Percentiles rank a stretch among this genome's conserved stretches.
These are phyloP conservation scores for Lodderomyces elongisporus DNA, from an alignment of 1,139 yeast species.

Conservation along the genomic window DNA sequence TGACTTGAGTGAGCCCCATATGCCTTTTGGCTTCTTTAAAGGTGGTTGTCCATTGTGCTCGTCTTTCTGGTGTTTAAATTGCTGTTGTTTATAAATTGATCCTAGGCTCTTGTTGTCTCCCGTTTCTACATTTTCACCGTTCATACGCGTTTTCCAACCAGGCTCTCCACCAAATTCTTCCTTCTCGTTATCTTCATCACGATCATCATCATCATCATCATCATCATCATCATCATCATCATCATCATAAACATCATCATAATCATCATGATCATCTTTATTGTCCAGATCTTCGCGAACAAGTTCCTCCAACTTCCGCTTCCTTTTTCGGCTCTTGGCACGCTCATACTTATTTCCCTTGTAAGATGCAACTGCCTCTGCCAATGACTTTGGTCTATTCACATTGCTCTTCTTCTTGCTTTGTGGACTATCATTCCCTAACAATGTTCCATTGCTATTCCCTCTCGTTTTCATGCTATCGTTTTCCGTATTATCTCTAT, in stretches of 20 bases:
- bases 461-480: not conserved
- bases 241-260: conserved; percentile 12
- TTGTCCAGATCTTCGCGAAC: conserved; percentile 8
- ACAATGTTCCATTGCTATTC: not conserved
- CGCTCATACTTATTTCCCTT: conserved; percentile 48
- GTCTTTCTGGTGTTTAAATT: too few species aligned
- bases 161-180: conserved; percentile 9
- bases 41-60: conserved; percentile 5
- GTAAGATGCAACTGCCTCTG: conserved; percentile 58
- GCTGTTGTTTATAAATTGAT: not conserved
- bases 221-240: conserved; percentile 5
- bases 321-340: conserved; percentile 33
- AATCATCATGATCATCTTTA: conserved; percentile 15
- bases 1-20: conserved; percentile 5
- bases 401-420: not conserved
- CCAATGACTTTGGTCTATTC: conserved; percentile 46
- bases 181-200: conserved; percentile 10
- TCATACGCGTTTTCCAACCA: too few species aligned
- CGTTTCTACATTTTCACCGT: too few species aligned
- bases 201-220: conserved; percentile 9
- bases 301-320: conserved; percentile 14
- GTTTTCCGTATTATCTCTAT: not conserved
- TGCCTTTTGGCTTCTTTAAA: conserved; percentile 3
- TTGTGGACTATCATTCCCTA: not conserved
- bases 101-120: too few species aligned